Evolutionary conservation across 192 early-diverging fungal species (phyloP), one percentile per base, ranked within the genome.

Genomic region (Coemansia sp.): DNA sequence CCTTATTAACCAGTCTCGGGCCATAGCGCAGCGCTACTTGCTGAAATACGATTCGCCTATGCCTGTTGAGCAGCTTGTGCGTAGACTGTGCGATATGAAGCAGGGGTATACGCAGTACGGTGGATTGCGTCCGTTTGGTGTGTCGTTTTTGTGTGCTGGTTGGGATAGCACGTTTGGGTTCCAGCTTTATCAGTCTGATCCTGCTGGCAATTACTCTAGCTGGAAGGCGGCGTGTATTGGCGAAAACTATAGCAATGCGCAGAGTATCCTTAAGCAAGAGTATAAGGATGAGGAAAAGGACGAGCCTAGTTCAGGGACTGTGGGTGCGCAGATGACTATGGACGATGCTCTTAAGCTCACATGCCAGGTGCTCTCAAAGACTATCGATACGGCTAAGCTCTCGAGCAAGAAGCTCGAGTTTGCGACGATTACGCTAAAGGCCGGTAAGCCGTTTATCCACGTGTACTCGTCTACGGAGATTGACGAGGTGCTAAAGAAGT

Each of bases 181-280:
- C 88, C 98, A 98, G 82, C 89, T 99, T 38, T 98, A 98, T 79
- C 95, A 95, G 81, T 97, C 95, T 20, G 98, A 99, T 85, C 98
- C 98, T 1, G 95, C 95, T 3, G 98, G 98, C 62, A 99, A 99
- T 87, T 99, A 98, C 84, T 90, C 92, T 75, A 97, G 97, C 62
- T 99, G 98, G 98, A 98, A 97, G 80, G 96, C 98, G 8, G 95
- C 93, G 41, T 96, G 95, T 84, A 97, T 99, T 77, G 98, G 98
- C 40, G 93, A 94, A 41, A 99, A 98, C 86, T 92, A 90, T 47
- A 87, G 92, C 15, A 95, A 92, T 57, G 96, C 95, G 2, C 92
- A 94, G 73, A 91, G 91, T 62, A 94, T 97, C 33, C 85, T 99
- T 72, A 97, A 97, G 81, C 95, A 96, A 69, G 97, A 99, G 85